Evolutionary conservation across 805 yeast species (phyloP), one percentile per base, ranked within the genome.

Genomic region (Starmerella etchellsii): DNA sequence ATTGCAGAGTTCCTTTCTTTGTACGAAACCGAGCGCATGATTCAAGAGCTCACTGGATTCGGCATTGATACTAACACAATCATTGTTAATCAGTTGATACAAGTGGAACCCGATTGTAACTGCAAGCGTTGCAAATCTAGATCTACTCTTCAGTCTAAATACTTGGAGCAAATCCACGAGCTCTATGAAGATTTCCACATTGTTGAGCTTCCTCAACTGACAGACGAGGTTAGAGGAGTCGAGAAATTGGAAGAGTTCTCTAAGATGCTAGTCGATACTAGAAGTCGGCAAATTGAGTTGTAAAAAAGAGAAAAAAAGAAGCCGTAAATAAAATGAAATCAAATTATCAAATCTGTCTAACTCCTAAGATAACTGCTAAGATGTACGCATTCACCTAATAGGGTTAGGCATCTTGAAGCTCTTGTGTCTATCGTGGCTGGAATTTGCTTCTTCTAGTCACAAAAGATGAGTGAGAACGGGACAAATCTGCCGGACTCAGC

Each of bases 31-130:
- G 99, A 91, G 66, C 78, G 99, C 65, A 74, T 91, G 77, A 82
- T 91, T 52, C 99, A 91, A 66, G 99, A 91, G 61, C 73, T 91
- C 60, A 80, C 85, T 64, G 76, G 88, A 40, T 91, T 83, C 64
- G 81, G 85, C 51, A 91, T 91, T 79, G 99, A 91, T 62, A 95
- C 93, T 48, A 88, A 85, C 62, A 81, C 95, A 29, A 91, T 91
- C 55, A 87, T 91, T 48, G 94, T 93, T 40, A 91, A 91, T 65
- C 98, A 91, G 64, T 70, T 91, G 50, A 67, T 91, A 46, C 82
- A 80, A 64, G 91, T 95, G n/a, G 78, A 74, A 41, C 48, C 59
- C 37, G 80, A 72, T 49, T 72, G 74, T 47, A 66, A 68, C 47
- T 91, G 98, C 66, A 80, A 77, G 58, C 78, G 95, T 64, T 91